These are phyloP conservation scores for Chlamydomonas sp. DNA, from an alignment of 139 green algal species.

Conservation along the genomic window DNA sequence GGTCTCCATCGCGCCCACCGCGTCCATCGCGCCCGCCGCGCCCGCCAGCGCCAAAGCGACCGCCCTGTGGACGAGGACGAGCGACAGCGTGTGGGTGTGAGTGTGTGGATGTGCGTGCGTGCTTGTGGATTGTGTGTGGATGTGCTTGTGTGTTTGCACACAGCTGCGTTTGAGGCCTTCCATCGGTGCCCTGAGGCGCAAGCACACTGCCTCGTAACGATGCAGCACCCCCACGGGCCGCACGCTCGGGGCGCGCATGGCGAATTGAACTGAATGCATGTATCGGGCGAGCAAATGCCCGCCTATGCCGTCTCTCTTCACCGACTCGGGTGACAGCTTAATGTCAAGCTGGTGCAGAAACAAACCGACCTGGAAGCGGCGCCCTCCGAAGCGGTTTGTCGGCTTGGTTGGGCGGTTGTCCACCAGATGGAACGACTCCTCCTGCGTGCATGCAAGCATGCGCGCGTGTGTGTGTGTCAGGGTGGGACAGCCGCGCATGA, in stretches of 20 bases:
- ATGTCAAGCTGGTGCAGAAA: conserved; percentile 54
- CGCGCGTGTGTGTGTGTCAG: conserved; percentile 1
- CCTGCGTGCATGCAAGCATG: conserved; percentile 38
- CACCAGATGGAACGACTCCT: conserved; percentile 93
- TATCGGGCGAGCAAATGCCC: too few species aligned
- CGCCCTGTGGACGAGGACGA: too few species aligned
- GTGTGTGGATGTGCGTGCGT: too few species aligned
- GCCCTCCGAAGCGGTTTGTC: conserved; percentile 38
- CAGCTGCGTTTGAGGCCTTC: conserved; percentile 8
- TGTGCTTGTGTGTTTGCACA: conserved; percentile 2
- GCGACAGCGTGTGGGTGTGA: too few species aligned
- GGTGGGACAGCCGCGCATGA: too few species aligned
- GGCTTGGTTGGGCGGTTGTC: conserved; percentile 76
- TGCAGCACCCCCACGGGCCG: too few species aligned
- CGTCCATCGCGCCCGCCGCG: conserved; percentile 40
- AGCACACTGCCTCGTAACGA: too few species aligned
- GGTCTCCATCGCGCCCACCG: conserved; percentile 39
- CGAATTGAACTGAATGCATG: too few species aligned
- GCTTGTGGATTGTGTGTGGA: conserved; percentile 30
- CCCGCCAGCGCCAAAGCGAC: too few species aligned
- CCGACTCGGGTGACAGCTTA: background rate
- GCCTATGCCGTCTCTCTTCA: too few species aligned
- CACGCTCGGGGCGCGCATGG: too few species aligned
- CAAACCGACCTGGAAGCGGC: conserved; percentile 55
- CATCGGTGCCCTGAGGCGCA: too few species aligned